phyloP scores from a whole-genome alignment of 2,329 filamentous ascomycete genomes.

The Pseudocercospora fijiensis region DNA sequence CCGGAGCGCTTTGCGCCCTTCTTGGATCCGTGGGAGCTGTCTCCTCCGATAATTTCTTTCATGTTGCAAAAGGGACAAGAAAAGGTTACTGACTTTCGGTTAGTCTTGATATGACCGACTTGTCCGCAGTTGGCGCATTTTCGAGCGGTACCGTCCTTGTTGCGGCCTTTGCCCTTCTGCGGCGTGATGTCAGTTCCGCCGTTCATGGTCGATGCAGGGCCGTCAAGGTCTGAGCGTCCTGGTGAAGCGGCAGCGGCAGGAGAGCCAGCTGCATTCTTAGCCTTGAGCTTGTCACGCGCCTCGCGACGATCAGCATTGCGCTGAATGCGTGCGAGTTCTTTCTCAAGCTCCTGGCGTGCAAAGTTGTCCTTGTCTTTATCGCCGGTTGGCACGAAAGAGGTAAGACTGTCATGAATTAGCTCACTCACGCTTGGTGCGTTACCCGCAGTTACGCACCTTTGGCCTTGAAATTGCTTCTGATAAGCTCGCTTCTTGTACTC shows the following conservation, averaged over 20 bases:
- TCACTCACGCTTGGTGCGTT: not conserved
- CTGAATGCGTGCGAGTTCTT: conserved; percentile 78
- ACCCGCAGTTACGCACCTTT: conserved; percentile 54
- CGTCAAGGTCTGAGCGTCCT: conserved; percentile 50
- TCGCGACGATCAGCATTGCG: conserved; percentile 89
- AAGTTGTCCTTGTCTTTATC: conserved; percentile 66
- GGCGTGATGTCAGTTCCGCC: conserved; percentile 27
- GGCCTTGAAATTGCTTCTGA: conserved; percentile 67
- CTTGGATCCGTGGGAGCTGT: conserved; percentile 22
- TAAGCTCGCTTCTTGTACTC: conserved; percentile 81
- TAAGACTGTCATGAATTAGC: conserved; percentile 2
- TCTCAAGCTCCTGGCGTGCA: conserved; percentile 58
- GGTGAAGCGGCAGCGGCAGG: conserved; percentile 45
- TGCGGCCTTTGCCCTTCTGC: conserved; percentile 40
- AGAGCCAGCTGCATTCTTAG: conserved; percentile 47
- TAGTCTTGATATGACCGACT: conserved; percentile 97
- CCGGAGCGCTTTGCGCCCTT: conserved; percentile 14
- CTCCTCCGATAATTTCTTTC: conserved; percentile 17
- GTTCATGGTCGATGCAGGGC: conserved; percentile 35
- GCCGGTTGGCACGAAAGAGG: conserved; percentile 59
- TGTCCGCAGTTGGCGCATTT: conserved; percentile 98
- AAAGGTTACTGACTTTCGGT: conserved; percentile 76
- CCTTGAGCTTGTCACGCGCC: conserved; percentile 85
- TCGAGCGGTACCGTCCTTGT: conserved; percentile 68
- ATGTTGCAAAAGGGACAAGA: conserved; percentile 20